Evolutionary conservation across 257 asterid genomes (phyloP).

Genomic region (Solanum habrochaites): DNA sequence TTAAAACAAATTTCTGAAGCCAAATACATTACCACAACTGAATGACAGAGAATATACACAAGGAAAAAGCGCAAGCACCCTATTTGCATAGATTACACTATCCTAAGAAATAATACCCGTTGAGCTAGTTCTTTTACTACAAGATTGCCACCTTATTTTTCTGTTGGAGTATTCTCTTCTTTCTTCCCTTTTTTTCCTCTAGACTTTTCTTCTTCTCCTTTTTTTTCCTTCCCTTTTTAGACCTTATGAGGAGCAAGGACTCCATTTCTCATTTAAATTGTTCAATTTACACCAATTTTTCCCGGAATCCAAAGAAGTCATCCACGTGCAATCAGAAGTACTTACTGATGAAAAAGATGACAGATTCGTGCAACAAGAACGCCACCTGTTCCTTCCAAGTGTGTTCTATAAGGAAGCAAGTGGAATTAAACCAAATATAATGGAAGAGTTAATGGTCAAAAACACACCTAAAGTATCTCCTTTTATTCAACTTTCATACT

Average conservation of each 20-base stretch:
- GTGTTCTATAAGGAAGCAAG: conserved; percentile 31
- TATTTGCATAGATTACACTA: not conserved
- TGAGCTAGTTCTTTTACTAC: not conserved
- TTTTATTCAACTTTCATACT: not conserved
- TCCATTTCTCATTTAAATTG: not conserved
- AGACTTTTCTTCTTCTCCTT: not conserved
- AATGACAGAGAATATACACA: not conserved
- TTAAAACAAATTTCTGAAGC: not conserved
- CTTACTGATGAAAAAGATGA: conserved; percentile 45
- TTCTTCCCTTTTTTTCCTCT: not conserved
- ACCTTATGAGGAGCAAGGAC: not conserved
- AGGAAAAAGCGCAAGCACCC: not conserved
- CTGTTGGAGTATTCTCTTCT: not conserved
- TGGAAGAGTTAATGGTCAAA: not conserved
- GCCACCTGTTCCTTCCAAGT: conserved; percentile 23
- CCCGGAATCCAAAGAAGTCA: not conserved
- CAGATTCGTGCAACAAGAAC: conserved; percentile 19
- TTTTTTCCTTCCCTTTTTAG: not conserved
- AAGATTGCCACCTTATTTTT: not conserved
- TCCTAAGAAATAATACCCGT: not conserved
- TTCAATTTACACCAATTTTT: not conserved
- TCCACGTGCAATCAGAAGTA: not conserved
- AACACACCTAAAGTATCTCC: not conserved
- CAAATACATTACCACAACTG: not conserved
- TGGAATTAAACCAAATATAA: not conserved